Base-by-base conservation (phyloP, 441 rosid genomes). In the Macaranga tanarius region DNA sequence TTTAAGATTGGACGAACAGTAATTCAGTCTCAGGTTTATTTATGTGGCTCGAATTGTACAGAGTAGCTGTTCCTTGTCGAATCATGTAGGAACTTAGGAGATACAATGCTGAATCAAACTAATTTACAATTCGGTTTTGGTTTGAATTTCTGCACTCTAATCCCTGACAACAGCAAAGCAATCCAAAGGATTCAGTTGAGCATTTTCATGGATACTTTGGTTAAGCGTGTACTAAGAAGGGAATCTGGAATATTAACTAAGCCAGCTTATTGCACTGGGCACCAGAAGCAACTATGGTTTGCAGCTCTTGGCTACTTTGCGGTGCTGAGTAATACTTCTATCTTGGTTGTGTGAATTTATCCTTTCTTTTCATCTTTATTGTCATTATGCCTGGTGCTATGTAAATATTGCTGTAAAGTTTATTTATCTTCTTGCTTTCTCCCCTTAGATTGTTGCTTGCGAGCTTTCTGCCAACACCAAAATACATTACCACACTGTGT, bases 11-110 rank as follows among this genome's bases (percentile, higher is more conserved):
- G 94, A 62, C 85, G 82, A 73, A 86, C 89, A 7, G 68, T 80
- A n/a, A 75, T 92, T 48, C 97, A 88, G 56, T 82, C 89, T 67
- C 90, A 84, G 79, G 97, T 94, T 16, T 92, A 90, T 71, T 87
- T 92, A 57, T 81, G 73, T 23, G 78, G 86, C 60, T 78, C 51
- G 70, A 79, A 81, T 60, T 85, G 84, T 76, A 77, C 84, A 79
- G 81, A 79, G 22, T 79, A 82, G 78, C 62, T 65, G 74, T 56
- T 64, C 50, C 40, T 70, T 62, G 71, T 69, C 69, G 42, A 28
- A 13, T 38, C 38, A 2, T 40, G 48, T 66, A 28, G 70, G 70
- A 48, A 75, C 34, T 17, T 64, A 34, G 69, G 26, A 19, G 22
- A 42, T 23, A 42, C 12, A 23, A 69, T 34, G 67, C 55, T 31